These are phyloP conservation scores for Nothopassalora personata DNA, from an alignment of 2,329 filamentous ascomycete species.

Conservation along the genomic window DNA sequence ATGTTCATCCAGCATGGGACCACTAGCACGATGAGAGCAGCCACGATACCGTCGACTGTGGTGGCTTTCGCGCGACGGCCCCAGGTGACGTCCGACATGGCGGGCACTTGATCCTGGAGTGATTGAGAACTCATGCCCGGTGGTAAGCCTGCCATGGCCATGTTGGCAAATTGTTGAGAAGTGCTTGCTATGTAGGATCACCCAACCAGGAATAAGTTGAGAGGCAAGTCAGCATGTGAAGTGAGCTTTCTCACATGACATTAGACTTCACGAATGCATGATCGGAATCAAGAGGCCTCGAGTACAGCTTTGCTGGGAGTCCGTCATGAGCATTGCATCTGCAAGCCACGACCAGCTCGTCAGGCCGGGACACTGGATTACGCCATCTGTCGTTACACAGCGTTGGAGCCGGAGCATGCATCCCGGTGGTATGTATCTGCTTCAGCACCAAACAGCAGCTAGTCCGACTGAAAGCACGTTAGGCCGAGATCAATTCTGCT, in stretches of 20 bases:
- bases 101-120: neutral
- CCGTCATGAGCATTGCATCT: neutral
- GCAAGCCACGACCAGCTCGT: neutral
- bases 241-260: neutral
- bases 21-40: neutral
- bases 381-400: neutral
- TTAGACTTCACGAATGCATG: neutral
- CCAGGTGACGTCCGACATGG: neutral
- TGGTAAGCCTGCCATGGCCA: neutral
- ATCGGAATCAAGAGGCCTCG: neutral
- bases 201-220: too few relatives aligned
- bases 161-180: neutral
- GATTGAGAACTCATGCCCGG: neutral
- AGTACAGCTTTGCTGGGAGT: neutral
- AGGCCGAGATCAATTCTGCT: too few relatives aligned
- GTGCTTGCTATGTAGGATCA: too few relatives aligned
- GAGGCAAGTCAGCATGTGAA: too few relatives aligned
- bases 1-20: neutral
- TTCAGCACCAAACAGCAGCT: too few relatives aligned
- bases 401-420: neutral
- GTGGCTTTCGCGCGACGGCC: neutral
- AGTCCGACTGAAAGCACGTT: too few relatives aligned
- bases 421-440: neutral
- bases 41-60: neutral
- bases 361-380: neutral